phyloP scores from a whole-genome alignment of 1,139 yeast species.

The Chernovozyma sophiae-reginae region DNA sequence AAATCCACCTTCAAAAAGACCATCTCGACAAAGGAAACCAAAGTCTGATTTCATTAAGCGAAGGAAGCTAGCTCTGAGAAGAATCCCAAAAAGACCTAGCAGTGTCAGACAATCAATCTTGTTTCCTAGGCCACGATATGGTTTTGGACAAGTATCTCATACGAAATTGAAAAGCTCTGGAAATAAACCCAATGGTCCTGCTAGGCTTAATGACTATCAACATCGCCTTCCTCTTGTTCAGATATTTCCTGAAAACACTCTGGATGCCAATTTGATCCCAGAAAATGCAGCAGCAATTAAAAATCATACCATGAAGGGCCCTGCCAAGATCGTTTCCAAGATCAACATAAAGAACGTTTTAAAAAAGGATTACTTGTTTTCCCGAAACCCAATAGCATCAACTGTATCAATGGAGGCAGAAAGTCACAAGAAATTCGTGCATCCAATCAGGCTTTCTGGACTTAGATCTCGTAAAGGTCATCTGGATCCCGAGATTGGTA shows the following conservation, averaged over 20 bases:
- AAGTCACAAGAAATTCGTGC: conserved; percentile 18
- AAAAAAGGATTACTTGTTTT: conserved; percentile 18
- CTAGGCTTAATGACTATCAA: background rate
- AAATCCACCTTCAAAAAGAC: background rate
- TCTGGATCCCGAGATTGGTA: background rate
- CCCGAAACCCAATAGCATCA: conserved; percentile 26
- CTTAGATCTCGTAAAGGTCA: background rate
- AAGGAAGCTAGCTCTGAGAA: background rate
- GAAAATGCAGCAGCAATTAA: background rate
- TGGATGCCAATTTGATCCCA: background rate
- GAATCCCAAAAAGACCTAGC: background rate
- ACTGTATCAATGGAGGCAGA: conserved; percentile 40
- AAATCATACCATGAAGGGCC: too few species aligned
- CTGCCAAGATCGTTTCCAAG: too few species aligned
- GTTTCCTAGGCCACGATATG: background rate
- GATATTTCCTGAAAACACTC: background rate
- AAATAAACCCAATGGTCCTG: background rate
- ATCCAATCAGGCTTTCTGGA: background rate
- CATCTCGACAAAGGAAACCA: background rate
- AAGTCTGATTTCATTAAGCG: too few species aligned
- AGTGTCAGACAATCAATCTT: background rate
- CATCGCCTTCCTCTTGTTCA: background rate
- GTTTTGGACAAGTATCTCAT: background rate
- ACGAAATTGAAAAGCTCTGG: background rate
- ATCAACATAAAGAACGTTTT: conserved; percentile 10